These are phyloP conservation scores for Protomyces lactucae-debilis DNA, from an alignment of 1,139 yeast species.

Conservation along the genomic window DNA sequence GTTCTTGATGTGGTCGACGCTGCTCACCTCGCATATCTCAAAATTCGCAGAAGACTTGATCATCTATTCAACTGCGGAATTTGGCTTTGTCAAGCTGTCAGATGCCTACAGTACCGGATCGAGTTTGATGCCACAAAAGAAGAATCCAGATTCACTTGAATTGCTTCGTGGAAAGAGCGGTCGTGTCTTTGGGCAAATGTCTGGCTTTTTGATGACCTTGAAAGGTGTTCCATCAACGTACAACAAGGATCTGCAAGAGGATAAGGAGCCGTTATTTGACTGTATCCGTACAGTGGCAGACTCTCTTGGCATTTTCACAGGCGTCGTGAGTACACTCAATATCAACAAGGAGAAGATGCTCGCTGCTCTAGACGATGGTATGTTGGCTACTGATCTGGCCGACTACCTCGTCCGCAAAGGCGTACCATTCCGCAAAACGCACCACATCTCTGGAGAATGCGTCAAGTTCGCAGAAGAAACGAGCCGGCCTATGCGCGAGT, in stretches of 20 bases:
- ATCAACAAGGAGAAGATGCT: constrained; percentile 73
- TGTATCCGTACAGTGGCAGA: constrained; percentile 85
- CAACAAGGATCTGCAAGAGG: constrained; percentile 98
- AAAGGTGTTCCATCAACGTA: constrained; percentile 96
- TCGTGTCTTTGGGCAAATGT: constrained; percentile 87
- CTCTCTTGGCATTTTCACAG: constrained; percentile 89
- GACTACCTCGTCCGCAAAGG: constrained; percentile 96
- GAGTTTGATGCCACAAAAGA: constrained; percentile 97
- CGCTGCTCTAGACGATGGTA: constrained; percentile 91
- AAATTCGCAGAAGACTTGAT: constrained; percentile 91
- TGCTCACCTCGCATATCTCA: constrained; percentile 91
- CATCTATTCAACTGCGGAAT: constrained; percentile 94
- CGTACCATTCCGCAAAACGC: constrained; percentile 98
- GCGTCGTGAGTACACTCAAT: constrained; percentile 79
- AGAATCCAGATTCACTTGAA: constrained; percentile 94
- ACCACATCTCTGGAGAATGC: constrained; percentile 96
- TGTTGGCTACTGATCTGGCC: constrained; percentile 97
- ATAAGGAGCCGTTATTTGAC: constrained; percentile 94
- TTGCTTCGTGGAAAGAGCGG: constrained; percentile 95
- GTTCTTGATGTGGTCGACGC: constrained; percentile 93
- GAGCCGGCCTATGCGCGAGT: constrained; percentile 70
- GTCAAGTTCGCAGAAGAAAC: constrained; percentile 82
- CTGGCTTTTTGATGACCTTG: constrained; percentile 93
- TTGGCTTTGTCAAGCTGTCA: constrained; percentile 85
- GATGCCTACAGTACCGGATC: constrained; percentile 99